Evolutionary conservation across 148 eudicot genomes (phyloP).

Genomic region (Persicaria maculosa): DNA sequence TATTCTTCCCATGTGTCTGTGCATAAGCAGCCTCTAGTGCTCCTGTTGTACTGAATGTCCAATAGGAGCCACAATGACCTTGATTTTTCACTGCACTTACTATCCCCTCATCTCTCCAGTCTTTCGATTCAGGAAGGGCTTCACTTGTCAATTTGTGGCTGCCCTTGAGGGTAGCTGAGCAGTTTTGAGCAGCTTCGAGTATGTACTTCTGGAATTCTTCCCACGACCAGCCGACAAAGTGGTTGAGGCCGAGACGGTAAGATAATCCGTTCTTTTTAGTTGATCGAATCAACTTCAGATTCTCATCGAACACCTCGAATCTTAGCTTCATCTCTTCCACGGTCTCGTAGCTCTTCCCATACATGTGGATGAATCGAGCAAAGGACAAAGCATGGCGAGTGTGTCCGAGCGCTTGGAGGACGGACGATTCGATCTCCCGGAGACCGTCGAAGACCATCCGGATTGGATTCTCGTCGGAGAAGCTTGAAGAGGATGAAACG

Average conservation of each 20-base stretch:
- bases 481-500: constrained; percentile 29
- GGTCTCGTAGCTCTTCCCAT: constrained; percentile 70
- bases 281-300: constrained; percentile 60
- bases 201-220: constrained; percentile 64
- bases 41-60: constrained; percentile 99
- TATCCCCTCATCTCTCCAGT: constrained; percentile 85
- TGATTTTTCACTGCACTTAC: constrained; percentile 93
- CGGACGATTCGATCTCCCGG: constrained; percentile 35
- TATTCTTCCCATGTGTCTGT: constrained; percentile 69
- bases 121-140: constrained; percentile 68
- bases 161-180: constrained; percentile 89
- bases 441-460: constrained; percentile 54
- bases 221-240: constrained; percentile 90
- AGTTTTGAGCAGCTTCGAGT: constrained; percentile 93
- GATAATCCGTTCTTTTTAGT: constrained; percentile 55
- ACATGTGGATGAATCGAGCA: constrained; percentile 82
- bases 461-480: constrained; percentile 73
- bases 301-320: constrained; percentile 57
- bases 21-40: constrained; percentile 97
- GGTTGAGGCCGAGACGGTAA: constrained; percentile 71
- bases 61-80: constrained; percentile 93
- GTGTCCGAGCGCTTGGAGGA: constrained; percentile 45
- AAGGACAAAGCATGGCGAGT: constrained; percentile 72
- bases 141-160: constrained; percentile 62
- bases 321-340: constrained; percentile 54